phyloP scores from a whole-genome alignment of 2,329 filamentous ascomycete genomes.

The Beauveria caledonica region DNA sequence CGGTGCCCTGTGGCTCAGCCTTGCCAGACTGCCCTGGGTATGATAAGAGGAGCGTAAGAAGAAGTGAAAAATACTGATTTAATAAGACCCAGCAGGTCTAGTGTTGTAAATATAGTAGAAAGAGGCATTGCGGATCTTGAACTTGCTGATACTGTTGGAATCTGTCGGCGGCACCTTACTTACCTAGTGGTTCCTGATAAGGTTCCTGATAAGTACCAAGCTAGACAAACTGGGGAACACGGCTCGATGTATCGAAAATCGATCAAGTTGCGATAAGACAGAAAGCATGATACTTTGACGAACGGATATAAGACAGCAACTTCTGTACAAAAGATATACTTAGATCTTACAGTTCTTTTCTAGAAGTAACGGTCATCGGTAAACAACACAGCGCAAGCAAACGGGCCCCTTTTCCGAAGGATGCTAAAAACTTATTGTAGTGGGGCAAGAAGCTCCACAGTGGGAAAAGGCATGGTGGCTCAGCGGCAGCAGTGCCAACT shows the following conservation, averaged over 20 bases:
- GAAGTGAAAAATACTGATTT: background rate
- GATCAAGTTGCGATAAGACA: too few species aligned
- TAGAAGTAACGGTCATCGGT: too few species aligned
- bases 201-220: too few species aligned
- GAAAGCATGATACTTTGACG: too few species aligned
- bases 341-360: too few species aligned
- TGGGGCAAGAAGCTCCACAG: conserved; percentile 14
- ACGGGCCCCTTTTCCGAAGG: background rate
- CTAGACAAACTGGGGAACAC: background rate
- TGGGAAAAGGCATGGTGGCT: conserved; percentile 21
- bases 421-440: background rate
- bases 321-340: too few species aligned
- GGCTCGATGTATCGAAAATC: too few species aligned
- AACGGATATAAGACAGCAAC: too few species aligned
- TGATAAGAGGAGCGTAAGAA: background rate
- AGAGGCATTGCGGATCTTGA: background rate
- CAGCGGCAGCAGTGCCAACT: conserved; percentile 15
- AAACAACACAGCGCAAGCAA: background rate
- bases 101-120: background rate
- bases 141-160: background rate
- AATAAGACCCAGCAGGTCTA: background rate
- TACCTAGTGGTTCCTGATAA: too few species aligned
- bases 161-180: background rate
- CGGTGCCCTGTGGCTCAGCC: background rate
- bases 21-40: background rate